These are phyloP conservation scores for Hondaea fermentalgiana DNA, from an alignment of 108 stramenopile species.

Conservation along the genomic window DNA sequence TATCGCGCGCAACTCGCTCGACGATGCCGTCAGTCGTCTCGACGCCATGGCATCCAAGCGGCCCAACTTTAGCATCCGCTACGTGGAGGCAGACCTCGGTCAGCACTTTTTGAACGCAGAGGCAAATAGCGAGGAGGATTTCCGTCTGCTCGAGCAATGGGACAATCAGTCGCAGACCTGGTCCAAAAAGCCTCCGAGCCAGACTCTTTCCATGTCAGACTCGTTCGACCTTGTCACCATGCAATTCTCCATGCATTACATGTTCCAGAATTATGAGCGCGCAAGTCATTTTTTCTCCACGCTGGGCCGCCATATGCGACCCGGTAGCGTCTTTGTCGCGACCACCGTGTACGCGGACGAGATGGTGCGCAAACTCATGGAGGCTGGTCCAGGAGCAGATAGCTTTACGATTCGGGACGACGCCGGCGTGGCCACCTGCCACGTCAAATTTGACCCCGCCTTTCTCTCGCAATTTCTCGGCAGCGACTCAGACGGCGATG, in stretches of 20 bases:
- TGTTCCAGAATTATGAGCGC: constrained; percentile 75
- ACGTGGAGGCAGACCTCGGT: constrained; percentile 75
- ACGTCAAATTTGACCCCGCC: background rate
- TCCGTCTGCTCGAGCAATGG: background rate
- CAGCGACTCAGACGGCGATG: background rate
- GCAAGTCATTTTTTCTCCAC: constrained; percentile 77
- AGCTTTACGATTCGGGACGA: background rate
- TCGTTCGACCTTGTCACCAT: constrained; percentile 85
- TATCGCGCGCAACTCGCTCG: constrained; percentile 82
- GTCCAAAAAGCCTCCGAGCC: background rate
- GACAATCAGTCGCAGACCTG: background rate
- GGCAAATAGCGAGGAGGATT: constrained; percentile 44
- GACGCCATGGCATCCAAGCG: constrained; percentile 45
- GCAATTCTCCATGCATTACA: constrained; percentile 98
- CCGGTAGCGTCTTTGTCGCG: constrained; percentile 78
- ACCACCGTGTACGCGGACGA: constrained; percentile 84
- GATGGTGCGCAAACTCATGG: constrained; percentile 28
- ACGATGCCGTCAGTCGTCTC: constrained; percentile 79
- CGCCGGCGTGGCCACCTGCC: background rate
- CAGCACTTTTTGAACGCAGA: constrained; percentile 29
- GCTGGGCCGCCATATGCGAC: constrained; percentile 67
- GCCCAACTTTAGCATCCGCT: constrained; percentile 26
- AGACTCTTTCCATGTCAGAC: constrained; percentile 21
- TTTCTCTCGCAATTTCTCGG: background rate
- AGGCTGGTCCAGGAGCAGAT: background rate